Percentiles rank a stretch among this genome's conserved stretches.
These are phyloP conservation scores for Kurtzmaniella natalensis DNA, from an alignment of 1,139 yeast species.

Conservation along the genomic window DNA sequence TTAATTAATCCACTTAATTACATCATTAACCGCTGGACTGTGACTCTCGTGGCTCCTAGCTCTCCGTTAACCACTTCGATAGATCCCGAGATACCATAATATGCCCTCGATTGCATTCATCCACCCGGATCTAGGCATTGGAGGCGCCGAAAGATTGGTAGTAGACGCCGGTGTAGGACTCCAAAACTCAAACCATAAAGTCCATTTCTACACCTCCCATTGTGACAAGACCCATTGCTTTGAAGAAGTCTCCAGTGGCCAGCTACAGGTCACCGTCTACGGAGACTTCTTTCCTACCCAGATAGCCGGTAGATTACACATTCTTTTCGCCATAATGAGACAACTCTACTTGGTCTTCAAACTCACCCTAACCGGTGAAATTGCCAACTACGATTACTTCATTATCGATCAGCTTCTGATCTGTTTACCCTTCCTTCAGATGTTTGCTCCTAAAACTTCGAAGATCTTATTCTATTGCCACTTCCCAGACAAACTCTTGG, in stretches of 20 bases:
- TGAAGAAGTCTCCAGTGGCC: slow-evolving; percentile 68
- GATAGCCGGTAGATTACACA: slow-evolving; percentile 62
- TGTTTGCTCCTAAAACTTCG: slow-evolving; percentile 38
- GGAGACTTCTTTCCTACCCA: slow-evolving; percentile 84
- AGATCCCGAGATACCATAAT: no score
- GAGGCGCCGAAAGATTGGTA: slow-evolving; percentile 94
- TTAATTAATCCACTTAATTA: no score
- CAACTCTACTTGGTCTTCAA: slow-evolving; percentile 64
- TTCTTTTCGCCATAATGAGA: slow-evolving; percentile 77
- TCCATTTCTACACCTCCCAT: slow-evolving; percentile 80
- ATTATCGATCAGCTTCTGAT: slow-evolving; percentile 87
- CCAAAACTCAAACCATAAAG: slow-evolving; percentile 61
- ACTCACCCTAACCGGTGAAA: slow-evolving; percentile 47
- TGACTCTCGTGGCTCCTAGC: no score
- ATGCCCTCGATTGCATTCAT: slow-evolving; percentile 63
- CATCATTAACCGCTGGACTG: no score
- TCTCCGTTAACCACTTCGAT: no score
- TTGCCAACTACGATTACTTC: slow-evolving; percentile 58
- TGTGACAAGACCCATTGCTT: slow-evolving; percentile 85
- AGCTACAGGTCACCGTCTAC: slow-evolving; percentile 59
- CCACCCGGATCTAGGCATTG: slow-evolving; percentile 94
- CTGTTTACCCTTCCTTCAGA: slow-evolving; percentile 70
- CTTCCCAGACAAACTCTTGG: slow-evolving; percentile 85
- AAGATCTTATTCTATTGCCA: slow-evolving; percentile 84
- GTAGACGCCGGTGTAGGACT: slow-evolving; percentile 93